Evolutionary conservation across 2,329 filamentous ascomycete species (phyloP).

Genomic region (Penicillium digitatum): DNA sequence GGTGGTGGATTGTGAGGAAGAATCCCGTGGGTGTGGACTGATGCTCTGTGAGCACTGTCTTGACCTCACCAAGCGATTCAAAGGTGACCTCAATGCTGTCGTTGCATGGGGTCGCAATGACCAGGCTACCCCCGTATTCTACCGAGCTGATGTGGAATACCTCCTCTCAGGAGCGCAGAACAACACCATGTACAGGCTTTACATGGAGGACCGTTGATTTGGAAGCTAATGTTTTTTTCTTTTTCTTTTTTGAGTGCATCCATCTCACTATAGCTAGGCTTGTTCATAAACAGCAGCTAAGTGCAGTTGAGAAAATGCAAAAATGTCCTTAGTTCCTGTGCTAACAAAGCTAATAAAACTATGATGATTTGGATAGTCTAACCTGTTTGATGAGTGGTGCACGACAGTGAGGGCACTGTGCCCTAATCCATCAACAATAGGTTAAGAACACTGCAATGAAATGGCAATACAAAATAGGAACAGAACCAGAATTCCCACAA

Average conservation of each 20-base stretch:
- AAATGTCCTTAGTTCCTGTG: neutral
- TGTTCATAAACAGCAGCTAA: neutral
- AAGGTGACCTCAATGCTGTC: slow-evolving; percentile 18
- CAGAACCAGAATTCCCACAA: neutral
- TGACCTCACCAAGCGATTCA: slow-evolving; percentile 4
- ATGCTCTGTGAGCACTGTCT: slow-evolving; percentile 30
- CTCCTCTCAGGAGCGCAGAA: neutral
- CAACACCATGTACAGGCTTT: neutral
- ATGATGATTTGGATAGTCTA: neutral
- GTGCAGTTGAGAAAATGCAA: neutral
- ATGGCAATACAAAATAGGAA: neutral
- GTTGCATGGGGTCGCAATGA: neutral
- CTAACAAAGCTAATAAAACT: neutral
- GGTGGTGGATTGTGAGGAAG: neutral
- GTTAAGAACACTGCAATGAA: neutral
- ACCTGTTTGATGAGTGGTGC: neutral
- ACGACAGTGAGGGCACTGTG: neutral
- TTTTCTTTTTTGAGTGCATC: neutral
- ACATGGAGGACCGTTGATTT: neutral
- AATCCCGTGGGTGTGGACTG: slow-evolving; percentile 27
- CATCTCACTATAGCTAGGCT: neutral
- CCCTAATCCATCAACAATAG: neutral
- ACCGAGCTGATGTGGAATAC: slow-evolving; percentile 11
- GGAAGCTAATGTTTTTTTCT: neutral
- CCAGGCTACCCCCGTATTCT: neutral